Percentiles rank a stretch among this genome's conserved stretches.
Conservation (phyloP, 805 yeast genomes). For the Nakazawaea pomicola region DNA sequence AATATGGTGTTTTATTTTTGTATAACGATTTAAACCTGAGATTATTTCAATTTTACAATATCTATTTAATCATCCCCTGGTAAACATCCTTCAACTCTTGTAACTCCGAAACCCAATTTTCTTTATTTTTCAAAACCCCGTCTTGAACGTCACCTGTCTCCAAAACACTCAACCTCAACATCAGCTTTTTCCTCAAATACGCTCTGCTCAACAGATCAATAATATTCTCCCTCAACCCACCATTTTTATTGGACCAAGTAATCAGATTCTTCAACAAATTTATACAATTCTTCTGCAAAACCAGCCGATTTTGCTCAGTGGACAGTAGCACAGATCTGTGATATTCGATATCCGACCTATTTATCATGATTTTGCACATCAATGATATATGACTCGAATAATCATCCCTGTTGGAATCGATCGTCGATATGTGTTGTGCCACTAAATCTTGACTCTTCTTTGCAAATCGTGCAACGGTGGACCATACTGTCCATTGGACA, state of each 20-base stretch:
- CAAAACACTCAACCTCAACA: conserved; percentile 37
- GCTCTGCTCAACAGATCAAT: conserved; percentile 38
- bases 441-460: conserved; percentile 35
- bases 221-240: conserved; percentile 46
- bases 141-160: conserved; percentile 35
- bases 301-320: conserved; percentile 22
- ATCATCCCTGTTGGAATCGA: conserved; percentile 15
- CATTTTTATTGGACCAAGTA: conserved; percentile 37
- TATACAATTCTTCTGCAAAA: conserved; percentile 34
- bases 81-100: conserved; percentile 17
- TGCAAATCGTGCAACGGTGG: conserved; percentile 30
- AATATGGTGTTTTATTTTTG: background rate
- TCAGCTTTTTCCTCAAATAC: conserved; percentile 39
- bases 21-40: too few species aligned
- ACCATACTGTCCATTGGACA: too few species aligned
- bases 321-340: conserved; percentile 36
- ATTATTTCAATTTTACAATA: background rate
- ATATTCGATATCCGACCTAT: conserved; percentile 47
- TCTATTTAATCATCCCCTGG: background rate
- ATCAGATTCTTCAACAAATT: conserved; percentile 42
- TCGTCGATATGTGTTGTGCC: conserved; percentile 18
- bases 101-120: conserved; percentile 24
- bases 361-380: conserved; percentile 38
- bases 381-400: conserved; percentile 25
- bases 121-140: conserved; percentile 20